A percentile compares a stretch with the other conserved stretches of the same genome.
These are phyloP conservation scores for Mycena olivaceomarginata DNA, from an alignment of 768 basidiomycete genomes.

Conservation along the genomic window DNA sequence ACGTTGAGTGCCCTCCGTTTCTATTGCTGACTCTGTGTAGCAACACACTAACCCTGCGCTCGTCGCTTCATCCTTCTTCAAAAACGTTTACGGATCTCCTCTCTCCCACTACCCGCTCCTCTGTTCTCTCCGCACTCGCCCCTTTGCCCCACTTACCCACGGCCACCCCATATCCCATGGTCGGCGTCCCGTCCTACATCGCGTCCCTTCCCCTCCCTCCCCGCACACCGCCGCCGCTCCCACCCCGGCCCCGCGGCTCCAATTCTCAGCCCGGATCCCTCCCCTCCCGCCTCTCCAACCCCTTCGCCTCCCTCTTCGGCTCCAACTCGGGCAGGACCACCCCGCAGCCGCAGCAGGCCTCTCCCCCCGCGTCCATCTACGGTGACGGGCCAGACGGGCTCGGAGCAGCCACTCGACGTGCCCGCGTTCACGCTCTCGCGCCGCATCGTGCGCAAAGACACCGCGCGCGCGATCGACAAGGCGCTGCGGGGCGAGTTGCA, in stretches of 20 bases:
- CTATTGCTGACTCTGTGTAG: constrained; percentile 48
- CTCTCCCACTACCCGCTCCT: constrained; percentile 56
- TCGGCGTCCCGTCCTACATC: constrained; percentile 63
- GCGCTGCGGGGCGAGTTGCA: constrained; percentile 76
- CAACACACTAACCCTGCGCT: constrained; percentile 64
- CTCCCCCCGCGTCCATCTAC: constrained; percentile 56
- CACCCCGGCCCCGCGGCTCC: constrained; percentile 57
- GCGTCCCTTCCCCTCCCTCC: constrained; percentile 71
- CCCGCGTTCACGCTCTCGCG: constrained; percentile 76
- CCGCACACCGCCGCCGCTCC: constrained; percentile 59
- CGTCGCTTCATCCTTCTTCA: constrained; percentile 64
- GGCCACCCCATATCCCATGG: constrained; percentile 67
- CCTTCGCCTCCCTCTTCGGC: constrained; percentile 90
- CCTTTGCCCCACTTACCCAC: constrained; percentile 69
- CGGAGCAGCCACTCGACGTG: constrained; percentile 66
- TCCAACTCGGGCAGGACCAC: constrained; percentile 47
- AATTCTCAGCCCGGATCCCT: constrained; percentile 54
- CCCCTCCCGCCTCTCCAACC: constrained; percentile 77
- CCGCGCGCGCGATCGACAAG: constrained; percentile 72
- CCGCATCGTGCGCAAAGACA: constrained; percentile 70
- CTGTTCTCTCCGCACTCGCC: constrained; percentile 64
- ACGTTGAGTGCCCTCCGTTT: not conserved
- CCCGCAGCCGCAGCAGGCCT: constrained; percentile 53
- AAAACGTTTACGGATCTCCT: constrained; percentile 63
- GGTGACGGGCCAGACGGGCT: constrained; percentile 49